Evolutionary conservation across 176 grass and related monocot genomes (phyloP).

Genomic region (Neostapfia colusana): DNA sequence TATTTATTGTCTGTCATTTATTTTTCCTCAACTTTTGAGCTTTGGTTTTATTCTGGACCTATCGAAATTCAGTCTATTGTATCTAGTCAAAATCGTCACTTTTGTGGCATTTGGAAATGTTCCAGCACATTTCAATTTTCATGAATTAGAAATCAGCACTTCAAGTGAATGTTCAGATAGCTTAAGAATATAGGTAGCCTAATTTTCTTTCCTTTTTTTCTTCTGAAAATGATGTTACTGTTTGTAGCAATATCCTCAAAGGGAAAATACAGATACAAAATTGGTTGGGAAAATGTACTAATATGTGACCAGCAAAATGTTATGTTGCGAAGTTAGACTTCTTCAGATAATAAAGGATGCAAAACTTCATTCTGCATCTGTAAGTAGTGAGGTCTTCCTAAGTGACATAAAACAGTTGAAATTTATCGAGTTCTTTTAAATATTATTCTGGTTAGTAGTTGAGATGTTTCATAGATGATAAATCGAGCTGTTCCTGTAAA

Average conservation of each 20-base stretch:
- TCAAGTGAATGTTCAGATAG: not conserved
- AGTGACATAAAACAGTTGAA: not conserved
- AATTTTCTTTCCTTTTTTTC: too few relatives aligned
- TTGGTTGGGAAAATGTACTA: not conserved
- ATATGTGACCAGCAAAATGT: not conserved
- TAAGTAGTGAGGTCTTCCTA: not conserved
- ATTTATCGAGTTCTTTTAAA: not conserved
- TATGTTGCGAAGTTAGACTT: not conserved
- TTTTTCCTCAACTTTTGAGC: not conserved
- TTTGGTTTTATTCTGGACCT: not conserved
- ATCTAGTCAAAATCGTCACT: constrained; percentile 9
- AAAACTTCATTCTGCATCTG: not conserved
- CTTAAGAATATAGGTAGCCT: constrained; percentile 15
- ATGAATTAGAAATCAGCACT: not conserved
- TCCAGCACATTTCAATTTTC: not conserved
- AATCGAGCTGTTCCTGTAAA: not conserved
- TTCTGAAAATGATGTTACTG: not conserved
- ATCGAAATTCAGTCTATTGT: not conserved
- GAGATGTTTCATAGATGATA: not conserved
- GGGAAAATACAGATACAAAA: not conserved
- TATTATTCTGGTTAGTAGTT: not conserved
- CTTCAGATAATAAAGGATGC: not conserved
- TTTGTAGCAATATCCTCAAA: not conserved
- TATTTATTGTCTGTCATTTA: not conserved
- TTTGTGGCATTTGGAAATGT: not conserved